Evolutionary conservation across 352 stramenopile species (phyloP), one percentile per base, ranked within the genome.

Genomic region (Phytophthora nicotianae): DNA sequence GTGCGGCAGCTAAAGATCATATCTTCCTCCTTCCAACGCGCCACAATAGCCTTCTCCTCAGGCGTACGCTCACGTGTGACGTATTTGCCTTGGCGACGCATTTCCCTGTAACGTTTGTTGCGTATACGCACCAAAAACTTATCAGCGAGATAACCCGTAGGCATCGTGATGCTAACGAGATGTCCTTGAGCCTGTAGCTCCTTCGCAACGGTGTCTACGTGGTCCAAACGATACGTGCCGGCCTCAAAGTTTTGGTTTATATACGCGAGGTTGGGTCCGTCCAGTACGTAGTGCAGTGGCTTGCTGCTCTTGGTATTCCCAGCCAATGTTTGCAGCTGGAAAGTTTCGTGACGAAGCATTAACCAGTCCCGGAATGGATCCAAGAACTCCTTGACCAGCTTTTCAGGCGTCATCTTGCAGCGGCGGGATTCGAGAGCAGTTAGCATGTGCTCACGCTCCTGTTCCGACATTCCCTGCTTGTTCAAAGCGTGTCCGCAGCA

Each of bases 241-340:
- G 83, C 81, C 27, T 83, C 72, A 80, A 97, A 98, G 67, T 98
- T 99, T 72, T 98, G 84, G 79, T 99, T 97, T 46, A 96, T 97
- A 78, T 99, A 99, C 17, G 96, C 97, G 45, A 99, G 93, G 73
- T 99, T 99, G 0, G 97, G 97, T 5, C 96, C 97, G 73, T 99
- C 97, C 50, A 99, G 77, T 19, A 99, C 88, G 43, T 83, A 94
- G 58, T 94, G 86, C 26, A 89, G 65, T 6, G 37, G 50, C 61
- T 73, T 83, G 17, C 48, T 66, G 13, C 37, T 14, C 14, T 52
- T 62, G 5, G 32, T 32, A 20, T 58, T 24, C 16, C 26, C 33
- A 26, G 49, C 58, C 20, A 80, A 49, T 13, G 74, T 79, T 52
- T 70, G 46, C 11, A 72, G 49, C 45, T 55, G 27, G 6, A 72